Evolutionary conservation across 1,284 basidiomycete species (phyloP).

Genomic region (Porodaedalea pini): DNA sequence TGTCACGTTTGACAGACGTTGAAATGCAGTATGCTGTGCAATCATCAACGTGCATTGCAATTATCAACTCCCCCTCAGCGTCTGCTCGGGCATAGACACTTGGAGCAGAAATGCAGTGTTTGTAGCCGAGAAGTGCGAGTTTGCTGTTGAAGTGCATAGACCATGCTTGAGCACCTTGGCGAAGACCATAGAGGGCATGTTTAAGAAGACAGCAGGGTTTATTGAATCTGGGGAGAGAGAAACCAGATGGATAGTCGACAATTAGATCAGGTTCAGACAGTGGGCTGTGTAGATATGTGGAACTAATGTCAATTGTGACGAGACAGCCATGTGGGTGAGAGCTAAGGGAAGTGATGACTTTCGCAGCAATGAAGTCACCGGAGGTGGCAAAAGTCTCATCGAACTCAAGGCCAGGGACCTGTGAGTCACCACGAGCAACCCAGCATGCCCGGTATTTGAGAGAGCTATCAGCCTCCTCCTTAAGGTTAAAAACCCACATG

Average conservation of each 20-base stretch:
- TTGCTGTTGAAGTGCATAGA: slow-evolving; percentile 23
- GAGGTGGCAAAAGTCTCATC: not conserved
- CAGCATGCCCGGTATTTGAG: not conserved
- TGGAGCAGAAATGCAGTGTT: slow-evolving; percentile 22
- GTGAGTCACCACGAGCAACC: slow-evolving; percentile 6
- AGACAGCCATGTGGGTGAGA: slow-evolving; percentile 24
- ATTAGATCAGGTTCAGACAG: slow-evolving; percentile 27
- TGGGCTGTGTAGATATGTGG: slow-evolving; percentile 24
- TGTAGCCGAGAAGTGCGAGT: slow-evolving; percentile 23
- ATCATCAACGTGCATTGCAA: slow-evolving; percentile 34
- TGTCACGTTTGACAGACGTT: not conserved
- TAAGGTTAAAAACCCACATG: slow-evolving; percentile 3
- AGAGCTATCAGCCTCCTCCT: not conserved
- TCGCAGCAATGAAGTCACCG: not conserved
- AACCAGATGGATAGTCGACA: slow-evolving; percentile 27
- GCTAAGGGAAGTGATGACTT: not conserved
- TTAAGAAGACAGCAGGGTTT: slow-evolving; percentile 22
- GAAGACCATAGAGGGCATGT: slow-evolving; percentile 28
- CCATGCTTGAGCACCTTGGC: slow-evolving; percentile 31
- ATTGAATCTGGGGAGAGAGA: slow-evolving; percentile 16
- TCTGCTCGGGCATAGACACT: slow-evolving; percentile 28
- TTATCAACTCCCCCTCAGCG: slow-evolving; percentile 25
- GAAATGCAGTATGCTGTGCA: slow-evolving; percentile 20
- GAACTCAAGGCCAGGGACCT: not conserved
- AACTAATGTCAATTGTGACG: slow-evolving; percentile 29